Base-by-base conservation (phyloP, 768 basidiomycete genomes). In the Cubamyces lactineus region DNA sequence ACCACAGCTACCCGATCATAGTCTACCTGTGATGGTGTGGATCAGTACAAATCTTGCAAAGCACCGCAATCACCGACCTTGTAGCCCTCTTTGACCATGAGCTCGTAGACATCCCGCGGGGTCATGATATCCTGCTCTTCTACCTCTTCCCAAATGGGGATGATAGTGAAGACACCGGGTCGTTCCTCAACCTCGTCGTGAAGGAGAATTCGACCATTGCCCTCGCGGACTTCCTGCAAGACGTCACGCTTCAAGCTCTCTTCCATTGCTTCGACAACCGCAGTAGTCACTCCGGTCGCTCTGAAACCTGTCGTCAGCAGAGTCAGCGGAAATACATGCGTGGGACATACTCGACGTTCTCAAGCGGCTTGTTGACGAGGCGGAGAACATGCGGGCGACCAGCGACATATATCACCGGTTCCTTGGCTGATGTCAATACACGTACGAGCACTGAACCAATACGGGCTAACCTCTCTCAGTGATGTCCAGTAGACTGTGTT, bases 181-280 rank as follows among this genome's bases (percentile, higher is more conserved):
- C 90, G 83, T 57, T 96, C 95, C 73, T 97, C 96, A 6, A 97
- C 85, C 76, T 99, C 96, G 68, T 98, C 96, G 65, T 98, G 97
- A 1, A 98, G 82, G 0, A 99, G 78, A 43, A 99, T 86, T 24
- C 92, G 85, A 3, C 95, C 95, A 38, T 84, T 69, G 39, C 84
- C 84, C 30, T 80, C 77, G 43, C 81, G 80, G n/a, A 96, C 78
- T 75, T 99, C 97, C 3, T 82, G 80, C 7, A 97, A 76, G 12
- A 98, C 86, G 69, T 99, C 97, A 50, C 81, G 82, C 77, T 97
- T 96, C 73, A 99, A 86, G 55, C 78, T 86, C 40, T 84, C 76
- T 63, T 98, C 97, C 92, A 98, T 97, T 28, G 81, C 79, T 73
- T 98, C 97, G 2, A 98, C 97, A 38, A 92, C 87, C 6, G 82